phyloP scores from a whole-genome alignment of 257 asterid genomes.

The Scutellaria galericulata region DNA sequence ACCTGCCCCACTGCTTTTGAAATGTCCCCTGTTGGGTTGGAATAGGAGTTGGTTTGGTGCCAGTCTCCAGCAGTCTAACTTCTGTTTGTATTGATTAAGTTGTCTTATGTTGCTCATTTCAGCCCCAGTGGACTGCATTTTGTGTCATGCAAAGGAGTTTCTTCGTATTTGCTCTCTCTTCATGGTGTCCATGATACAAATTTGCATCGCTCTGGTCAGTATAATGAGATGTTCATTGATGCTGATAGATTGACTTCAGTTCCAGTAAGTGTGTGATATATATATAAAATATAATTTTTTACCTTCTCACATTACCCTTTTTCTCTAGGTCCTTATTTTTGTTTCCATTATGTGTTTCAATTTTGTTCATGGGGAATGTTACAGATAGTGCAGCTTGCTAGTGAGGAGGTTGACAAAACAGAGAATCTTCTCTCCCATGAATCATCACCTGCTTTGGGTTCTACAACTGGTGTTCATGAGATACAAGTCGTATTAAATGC shows the following conservation, averaged over 20 bases:
- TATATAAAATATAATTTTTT: not conserved
- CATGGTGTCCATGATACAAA: constrained; percentile 54
- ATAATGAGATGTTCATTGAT: constrained; percentile 36
- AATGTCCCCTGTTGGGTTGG: constrained; percentile 4
- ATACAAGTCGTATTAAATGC: constrained; percentile 37
- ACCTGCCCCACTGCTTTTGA: not conserved
- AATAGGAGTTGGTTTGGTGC: not conserved
- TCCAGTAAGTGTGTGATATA: constrained; percentile 35
- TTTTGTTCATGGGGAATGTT: constrained; percentile 35
- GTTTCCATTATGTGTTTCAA: not conserved
- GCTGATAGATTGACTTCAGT: constrained; percentile 40
- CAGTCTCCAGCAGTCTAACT: not conserved
- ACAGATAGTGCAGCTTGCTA: constrained; percentile 50
- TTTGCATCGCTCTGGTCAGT: constrained; percentile 31
- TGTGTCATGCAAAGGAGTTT: constrained; percentile 74
- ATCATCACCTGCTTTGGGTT: constrained; percentile 43
- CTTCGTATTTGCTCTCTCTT: constrained; percentile 68
- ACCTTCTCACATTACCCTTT: not conserved
- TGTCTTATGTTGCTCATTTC: constrained; percentile 40
- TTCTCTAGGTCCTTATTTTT: not conserved
- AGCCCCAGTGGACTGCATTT: constrained; percentile 91
- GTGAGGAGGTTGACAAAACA: constrained; percentile 41
- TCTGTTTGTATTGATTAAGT: constrained; percentile 14
- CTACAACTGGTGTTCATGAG: constrained; percentile 40
- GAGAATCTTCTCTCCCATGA: constrained; percentile 39